Evolutionary conservation across 148 eudicot species (phyloP).

Genomic region (Rhododendron vialii): DNA sequence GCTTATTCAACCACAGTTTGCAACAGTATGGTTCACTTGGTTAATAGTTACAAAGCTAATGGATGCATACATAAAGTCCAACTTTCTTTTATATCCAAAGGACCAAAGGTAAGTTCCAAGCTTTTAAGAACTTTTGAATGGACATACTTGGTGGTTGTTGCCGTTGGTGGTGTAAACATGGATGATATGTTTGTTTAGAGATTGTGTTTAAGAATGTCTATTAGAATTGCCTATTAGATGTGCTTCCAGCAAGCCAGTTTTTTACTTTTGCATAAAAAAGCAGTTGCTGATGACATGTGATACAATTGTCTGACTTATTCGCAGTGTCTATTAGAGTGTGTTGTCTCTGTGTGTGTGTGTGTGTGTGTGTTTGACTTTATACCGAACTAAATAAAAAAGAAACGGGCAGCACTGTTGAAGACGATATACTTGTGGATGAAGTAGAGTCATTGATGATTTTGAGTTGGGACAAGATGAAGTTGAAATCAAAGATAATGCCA

Average conservation of each 20-base stretch:
- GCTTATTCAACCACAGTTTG: not conserved
- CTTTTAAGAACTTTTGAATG: not conserved
- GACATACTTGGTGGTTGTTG: not conserved
- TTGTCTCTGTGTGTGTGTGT: too few species aligned
- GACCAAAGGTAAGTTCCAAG: not conserved
- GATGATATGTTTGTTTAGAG: not conserved
- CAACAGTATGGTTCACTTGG: not conserved
- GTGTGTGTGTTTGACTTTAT: not conserved
- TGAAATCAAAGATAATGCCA: conserved; percentile 83
- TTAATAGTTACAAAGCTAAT: not conserved
- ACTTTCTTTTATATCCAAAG: not conserved
- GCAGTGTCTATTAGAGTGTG: not conserved
- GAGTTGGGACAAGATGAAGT: conserved; percentile 90
- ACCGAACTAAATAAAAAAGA: not conserved
- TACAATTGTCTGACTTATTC: not conserved
- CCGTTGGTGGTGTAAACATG: not conserved
- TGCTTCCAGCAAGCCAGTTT: not conserved
- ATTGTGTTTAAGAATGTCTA: not conserved
- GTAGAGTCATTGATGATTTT: conserved; percentile 90
- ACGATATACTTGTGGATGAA: conserved; percentile 82
- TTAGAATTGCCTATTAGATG: too few species aligned
- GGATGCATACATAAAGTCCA: not conserved
- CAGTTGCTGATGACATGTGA: not conserved
- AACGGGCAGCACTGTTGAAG: conserved; percentile 78
- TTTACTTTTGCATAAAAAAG: not conserved